phyloP scores from a whole-genome alignment of 2,329 filamentous ascomycete species.

The Fusarium nurragi region DNA sequence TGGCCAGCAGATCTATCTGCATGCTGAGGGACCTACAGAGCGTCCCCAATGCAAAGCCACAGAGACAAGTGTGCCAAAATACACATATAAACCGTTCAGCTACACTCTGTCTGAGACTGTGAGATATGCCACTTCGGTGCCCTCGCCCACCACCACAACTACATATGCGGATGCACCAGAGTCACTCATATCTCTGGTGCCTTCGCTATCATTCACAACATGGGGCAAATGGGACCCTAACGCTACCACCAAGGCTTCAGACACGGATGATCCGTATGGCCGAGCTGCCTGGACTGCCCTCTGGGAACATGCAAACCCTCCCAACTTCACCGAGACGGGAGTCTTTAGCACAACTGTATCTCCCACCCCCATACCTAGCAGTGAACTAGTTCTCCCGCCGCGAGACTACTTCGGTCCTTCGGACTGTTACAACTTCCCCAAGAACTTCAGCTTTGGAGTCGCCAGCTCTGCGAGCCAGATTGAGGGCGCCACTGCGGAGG shows the following conservation, averaged over 20 bases:
- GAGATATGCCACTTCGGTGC: constrained; percentile 46
- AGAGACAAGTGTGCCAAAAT: constrained; percentile 39
- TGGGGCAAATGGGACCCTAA: constrained; percentile 51
- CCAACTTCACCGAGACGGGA: constrained; percentile 48
- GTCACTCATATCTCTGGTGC: constrained; percentile 39
- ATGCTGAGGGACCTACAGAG: constrained; percentile 42
- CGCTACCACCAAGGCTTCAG: constrained; percentile 41
- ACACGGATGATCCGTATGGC: constrained; percentile 46
- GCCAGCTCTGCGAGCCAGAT: constrained; percentile 58
- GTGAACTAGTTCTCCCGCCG: constrained; percentile 65
- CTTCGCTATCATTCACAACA: constrained; percentile 46
- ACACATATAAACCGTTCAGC: constrained; percentile 44
- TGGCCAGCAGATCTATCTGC: constrained; percentile 44
- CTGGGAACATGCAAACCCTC: constrained; percentile 48
- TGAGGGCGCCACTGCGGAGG: constrained; percentile 56
- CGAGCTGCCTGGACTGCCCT: constrained; percentile 47
- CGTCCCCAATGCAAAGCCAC: constrained; percentile 42
- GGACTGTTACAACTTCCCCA: constrained; percentile 60
- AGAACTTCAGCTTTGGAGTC: constrained; percentile 59
- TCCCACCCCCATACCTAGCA: constrained; percentile 63
- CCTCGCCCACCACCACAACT: constrained; percentile 45
- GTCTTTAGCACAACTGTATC: constrained; percentile 59
- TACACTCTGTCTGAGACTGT: constrained; percentile 48
- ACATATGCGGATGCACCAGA: constrained; percentile 46
- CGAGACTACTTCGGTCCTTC: constrained; percentile 59